Base-by-base conservation (phyloP, 495 filamentous ascomycete species). In the Halenospora varia region DNA sequence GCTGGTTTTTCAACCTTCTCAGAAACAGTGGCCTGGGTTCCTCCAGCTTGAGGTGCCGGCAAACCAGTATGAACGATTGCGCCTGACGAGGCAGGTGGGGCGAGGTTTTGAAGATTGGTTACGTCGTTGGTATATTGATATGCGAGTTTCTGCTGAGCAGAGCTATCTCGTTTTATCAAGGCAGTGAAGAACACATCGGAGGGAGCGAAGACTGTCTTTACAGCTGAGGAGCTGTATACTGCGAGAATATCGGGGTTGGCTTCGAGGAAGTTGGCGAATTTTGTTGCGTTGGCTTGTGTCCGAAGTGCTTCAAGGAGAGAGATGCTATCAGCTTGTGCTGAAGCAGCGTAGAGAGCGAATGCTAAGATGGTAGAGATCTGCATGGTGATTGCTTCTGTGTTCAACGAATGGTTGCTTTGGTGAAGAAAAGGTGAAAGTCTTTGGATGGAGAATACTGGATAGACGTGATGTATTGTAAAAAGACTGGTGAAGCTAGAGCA, bases 141-240 rank as follows among this genome's bases (percentile, higher is more conserved):
- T 22, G 20, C 17, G 47, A 19, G 11, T 20, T 25, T 6, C 6
- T 49, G 17, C n/a, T 49, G 17, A 13, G 29, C 6, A 13, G 29
- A 13, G 29, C 13, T 35, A 13, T 35, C 29, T 35, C 29, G 29
- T 6, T 13, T 4, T 35, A 4, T 35, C 6, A 35, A 6, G 13
- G 29, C 29, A 13, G 6, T 35, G 29, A 35, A 35, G 13, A 6
- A 35, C 13, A 13, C 29, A 53, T 73, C 67, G 11, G 18, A 44
- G 10, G 70, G 68, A 2, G 70, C 70, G 39, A 67, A 73, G 41
- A 73, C 59, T 9, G 71, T 73, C 11, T 59, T 13, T 13, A 71
- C 67, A 10, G 39, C n/a, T 0, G 51, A 35, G 1, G 68, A 68
- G 25, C 25, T 62, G 67, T 67, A 72, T 10, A 71, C 25, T 15